Evolutionary conservation across 1,139 yeast species (phyloP).

Genomic region (Wickerhamomyces sp.): DNA sequence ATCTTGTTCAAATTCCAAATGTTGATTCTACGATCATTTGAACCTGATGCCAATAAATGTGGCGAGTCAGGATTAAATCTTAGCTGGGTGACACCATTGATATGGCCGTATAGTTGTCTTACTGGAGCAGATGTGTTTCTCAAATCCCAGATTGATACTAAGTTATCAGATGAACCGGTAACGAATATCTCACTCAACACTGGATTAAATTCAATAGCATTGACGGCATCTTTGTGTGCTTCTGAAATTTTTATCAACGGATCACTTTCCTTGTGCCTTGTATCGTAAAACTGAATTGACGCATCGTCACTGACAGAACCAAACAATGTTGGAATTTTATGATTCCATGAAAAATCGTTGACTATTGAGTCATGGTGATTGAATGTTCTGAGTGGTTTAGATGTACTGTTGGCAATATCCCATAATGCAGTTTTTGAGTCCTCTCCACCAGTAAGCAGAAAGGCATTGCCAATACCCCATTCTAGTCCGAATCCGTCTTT

Average conservation of each 20-base stretch:
- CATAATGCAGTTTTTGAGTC: conserved; percentile 68
- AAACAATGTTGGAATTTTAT: conserved; percentile 41
- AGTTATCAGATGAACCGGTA: conserved; percentile 57
- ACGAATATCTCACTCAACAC: conserved; percentile 47
- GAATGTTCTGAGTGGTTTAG: conserved; percentile 39
- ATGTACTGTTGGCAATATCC: conserved; percentile 42
- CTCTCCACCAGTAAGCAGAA: conserved; percentile 60
- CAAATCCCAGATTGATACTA: conserved; percentile 57
- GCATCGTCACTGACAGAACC: conserved; percentile 74
- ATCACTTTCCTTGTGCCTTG: conserved; percentile 29
- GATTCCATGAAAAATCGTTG: conserved; percentile 55
- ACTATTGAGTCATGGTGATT: conserved; percentile 46
- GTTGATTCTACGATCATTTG: conserved; percentile 60
- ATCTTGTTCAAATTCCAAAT: conserved; percentile 53
- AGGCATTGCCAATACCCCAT: conserved; percentile 46
- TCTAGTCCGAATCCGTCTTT: conserved; percentile 68
- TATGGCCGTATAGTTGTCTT: conserved; percentile 40
- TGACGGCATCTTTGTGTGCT: conserved; percentile 43
- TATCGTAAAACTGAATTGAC: conserved; percentile 56
- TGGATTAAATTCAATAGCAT: conserved; percentile 58
- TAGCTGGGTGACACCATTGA: conserved; percentile 54
- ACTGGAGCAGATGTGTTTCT: conserved; percentile 34
- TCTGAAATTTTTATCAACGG: conserved; percentile 27
- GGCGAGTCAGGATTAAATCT: conserved; percentile 64
- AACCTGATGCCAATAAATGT: conserved; percentile 59